Conservation (phyloP, 371 early-diverging fungal genomes). For the Circinella minor region DNA sequence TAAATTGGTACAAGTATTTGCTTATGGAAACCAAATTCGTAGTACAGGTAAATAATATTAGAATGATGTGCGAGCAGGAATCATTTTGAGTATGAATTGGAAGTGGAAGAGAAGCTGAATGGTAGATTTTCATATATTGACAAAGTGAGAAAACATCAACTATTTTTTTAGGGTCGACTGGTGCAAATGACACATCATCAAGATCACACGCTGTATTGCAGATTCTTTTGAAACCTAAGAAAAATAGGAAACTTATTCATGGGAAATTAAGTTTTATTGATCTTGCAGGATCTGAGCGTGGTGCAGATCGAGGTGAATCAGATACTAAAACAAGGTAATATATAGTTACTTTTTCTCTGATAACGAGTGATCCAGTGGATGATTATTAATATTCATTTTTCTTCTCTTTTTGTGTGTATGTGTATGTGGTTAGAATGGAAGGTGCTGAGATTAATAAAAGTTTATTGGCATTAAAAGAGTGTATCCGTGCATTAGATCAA, state of each 20-base stretch:
- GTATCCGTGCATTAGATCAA: constrained; percentile 97
- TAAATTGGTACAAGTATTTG: constrained; percentile 91
- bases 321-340: constrained; percentile 83
- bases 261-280: constrained; percentile 89
- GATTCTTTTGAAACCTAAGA: constrained; percentile 67
- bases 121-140: too few relatives aligned
- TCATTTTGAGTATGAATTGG: too few relatives aligned
- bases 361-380: background rate
- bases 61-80: background rate
- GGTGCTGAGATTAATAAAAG: constrained; percentile 99
- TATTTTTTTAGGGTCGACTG: constrained; percentile 18
- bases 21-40: constrained; percentile 86
- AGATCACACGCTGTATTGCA: constrained; percentile 95
- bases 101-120: too few relatives aligned
- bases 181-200: constrained; percentile 74
- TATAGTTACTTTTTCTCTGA: too few relatives aligned
- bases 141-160: too few relatives aligned
- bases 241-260: constrained; percentile 56
- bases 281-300: constrained; percentile 92
- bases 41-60: constrained; percentile 76
- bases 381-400: background rate
- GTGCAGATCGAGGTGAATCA: constrained; percentile 95
- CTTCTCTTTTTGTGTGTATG: background rate
- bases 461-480: constrained; percentile 96
- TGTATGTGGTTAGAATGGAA: constrained; percentile 81